These are phyloP conservation scores for Metarhizium brunneum DNA, from an alignment of 2,329 filamentous ascomycete species.

Conservation along the genomic window DNA sequence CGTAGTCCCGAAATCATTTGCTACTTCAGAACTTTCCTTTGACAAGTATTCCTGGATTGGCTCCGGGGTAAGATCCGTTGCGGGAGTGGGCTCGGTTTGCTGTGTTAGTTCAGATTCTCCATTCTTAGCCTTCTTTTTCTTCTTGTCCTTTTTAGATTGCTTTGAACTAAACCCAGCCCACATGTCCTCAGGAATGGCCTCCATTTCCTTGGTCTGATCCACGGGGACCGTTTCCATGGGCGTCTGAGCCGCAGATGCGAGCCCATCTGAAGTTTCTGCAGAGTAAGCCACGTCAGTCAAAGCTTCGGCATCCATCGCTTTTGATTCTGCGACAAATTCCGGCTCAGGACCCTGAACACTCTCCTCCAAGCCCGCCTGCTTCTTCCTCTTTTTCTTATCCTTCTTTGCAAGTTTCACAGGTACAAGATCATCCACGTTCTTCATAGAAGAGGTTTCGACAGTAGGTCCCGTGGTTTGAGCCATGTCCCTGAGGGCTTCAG, in stretches of 20 bases:
- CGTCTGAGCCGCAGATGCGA: slow-evolving; percentile 6
- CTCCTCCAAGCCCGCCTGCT: slow-evolving; percentile 14
- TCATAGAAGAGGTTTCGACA: not conserved
- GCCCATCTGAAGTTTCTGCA: slow-evolving; percentile 7
- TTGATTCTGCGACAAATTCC: not conserved
- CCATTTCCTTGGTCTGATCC: slow-evolving; percentile 7
- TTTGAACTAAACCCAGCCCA: slow-evolving; percentile 19
- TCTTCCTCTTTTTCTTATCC: slow-evolving; percentile 20
- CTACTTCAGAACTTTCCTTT: slow-evolving; percentile 1
- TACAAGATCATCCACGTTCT: not conserved
- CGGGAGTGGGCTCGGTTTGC: slow-evolving; percentile 16
- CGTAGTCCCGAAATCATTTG: not conserved
- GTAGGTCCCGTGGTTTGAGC: no score
- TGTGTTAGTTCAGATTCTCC: slow-evolving; percentile 18
- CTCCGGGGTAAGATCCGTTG: not conserved
- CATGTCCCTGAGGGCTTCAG: no score
- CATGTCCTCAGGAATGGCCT: slow-evolving; percentile 19
- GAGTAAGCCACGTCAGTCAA: not conserved
- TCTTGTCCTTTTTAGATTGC: slow-evolving; percentile 22
- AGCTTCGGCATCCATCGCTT: not conserved
- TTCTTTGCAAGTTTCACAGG: slow-evolving; percentile 23
- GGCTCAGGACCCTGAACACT: slow-evolving; percentile 4
- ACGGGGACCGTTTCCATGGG: not conserved
- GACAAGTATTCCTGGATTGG: not conserved
- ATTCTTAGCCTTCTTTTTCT: slow-evolving; percentile 24